Evolutionary conservation across 1,284 basidiomycete species (phyloP).

Genomic region (Fomitopsis betulina): DNA sequence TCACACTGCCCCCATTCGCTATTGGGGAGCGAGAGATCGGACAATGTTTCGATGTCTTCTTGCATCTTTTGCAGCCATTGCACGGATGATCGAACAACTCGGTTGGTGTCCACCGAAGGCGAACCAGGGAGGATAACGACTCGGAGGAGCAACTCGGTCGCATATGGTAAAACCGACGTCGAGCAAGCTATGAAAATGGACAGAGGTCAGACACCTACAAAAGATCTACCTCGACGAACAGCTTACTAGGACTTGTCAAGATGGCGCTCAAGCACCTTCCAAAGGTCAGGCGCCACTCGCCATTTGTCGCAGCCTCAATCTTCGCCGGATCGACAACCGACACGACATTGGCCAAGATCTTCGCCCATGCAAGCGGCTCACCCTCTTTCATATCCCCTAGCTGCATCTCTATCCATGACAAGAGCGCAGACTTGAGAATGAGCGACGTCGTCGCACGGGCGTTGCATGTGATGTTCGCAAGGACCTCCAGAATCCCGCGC

Average conservation of each 20-base stretch:
- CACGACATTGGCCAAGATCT: constrained; percentile 67
- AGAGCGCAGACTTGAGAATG: constrained; percentile 61
- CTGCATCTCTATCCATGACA: constrained; percentile 81
- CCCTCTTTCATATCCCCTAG: constrained; percentile 34
- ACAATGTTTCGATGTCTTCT: constrained; percentile 16
- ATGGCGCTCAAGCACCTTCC: constrained; percentile 47
- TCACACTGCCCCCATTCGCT: neutral
- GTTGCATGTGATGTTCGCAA: constrained; percentile 69
- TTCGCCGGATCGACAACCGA: constrained; percentile 42
- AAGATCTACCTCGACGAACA: neutral
- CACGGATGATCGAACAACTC: constrained; percentile 32
- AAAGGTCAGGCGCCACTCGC: constrained; percentile 52
- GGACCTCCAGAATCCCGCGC: constrained; percentile 64
- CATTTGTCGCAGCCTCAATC: constrained; percentile 44
- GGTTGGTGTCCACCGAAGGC: constrained; percentile 21
- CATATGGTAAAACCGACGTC: constrained; percentile 24
- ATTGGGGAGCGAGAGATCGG: constrained; percentile 1
- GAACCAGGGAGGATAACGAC: constrained; percentile 34
- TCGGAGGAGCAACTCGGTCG: constrained; percentile 36
- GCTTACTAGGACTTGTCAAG: constrained; percentile 27
- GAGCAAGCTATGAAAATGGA: constrained; percentile 17
- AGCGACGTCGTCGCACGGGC: constrained; percentile 63
- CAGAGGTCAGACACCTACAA: neutral
- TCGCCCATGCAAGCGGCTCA: constrained; percentile 59
- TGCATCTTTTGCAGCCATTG: constrained; percentile 36